Conservation (phyloP, 768 basidiomycete species). For the Tephrocybe sp. region DNA sequence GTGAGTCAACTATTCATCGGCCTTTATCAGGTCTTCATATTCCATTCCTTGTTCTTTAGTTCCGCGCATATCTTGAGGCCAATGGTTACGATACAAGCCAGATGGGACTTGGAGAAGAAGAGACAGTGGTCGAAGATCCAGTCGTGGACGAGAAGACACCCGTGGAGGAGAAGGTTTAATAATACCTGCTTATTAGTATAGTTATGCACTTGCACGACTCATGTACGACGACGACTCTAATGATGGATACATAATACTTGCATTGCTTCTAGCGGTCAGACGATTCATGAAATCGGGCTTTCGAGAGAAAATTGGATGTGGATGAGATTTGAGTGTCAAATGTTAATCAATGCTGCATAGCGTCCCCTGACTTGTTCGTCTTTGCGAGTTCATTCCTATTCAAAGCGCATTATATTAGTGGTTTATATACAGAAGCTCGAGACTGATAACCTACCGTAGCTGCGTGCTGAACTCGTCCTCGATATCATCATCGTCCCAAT, state of each 20-base stretch:
- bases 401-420: background rate
- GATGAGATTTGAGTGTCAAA: background rate
- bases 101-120: slow-evolving; percentile 56
- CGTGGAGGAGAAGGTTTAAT: slow-evolving; percentile 13
- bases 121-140: slow-evolving; percentile 20
- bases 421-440: background rate
- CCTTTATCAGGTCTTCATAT: background rate
- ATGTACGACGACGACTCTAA: slow-evolving; percentile 1
- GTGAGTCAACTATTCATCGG: slow-evolving; percentile 34
- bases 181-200: background rate
- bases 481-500: slow-evolving; percentile 99
- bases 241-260: slow-evolving; percentile 1
- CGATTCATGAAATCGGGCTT: background rate
- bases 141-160: slow-evolving; percentile 21
- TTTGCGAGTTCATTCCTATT: slow-evolving; percentile 70
- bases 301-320: background rate
- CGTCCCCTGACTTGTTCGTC: slow-evolving; percentile 44
- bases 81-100: slow-evolving; percentile 77
- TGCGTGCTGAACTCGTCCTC: slow-evolving; percentile 97
- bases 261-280: too few relatives aligned
- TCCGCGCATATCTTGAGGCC: slow-evolving; percentile 78
- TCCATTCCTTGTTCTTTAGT: slow-evolving; percentile 36
- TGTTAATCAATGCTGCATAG: slow-evolving; percentile 60
- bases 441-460: slow-evolving; percentile 69
- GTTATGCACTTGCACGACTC: too few relatives aligned